Conservation (phyloP, 2,329 filamentous ascomycete species). For the Fusarium foetens region DNA sequence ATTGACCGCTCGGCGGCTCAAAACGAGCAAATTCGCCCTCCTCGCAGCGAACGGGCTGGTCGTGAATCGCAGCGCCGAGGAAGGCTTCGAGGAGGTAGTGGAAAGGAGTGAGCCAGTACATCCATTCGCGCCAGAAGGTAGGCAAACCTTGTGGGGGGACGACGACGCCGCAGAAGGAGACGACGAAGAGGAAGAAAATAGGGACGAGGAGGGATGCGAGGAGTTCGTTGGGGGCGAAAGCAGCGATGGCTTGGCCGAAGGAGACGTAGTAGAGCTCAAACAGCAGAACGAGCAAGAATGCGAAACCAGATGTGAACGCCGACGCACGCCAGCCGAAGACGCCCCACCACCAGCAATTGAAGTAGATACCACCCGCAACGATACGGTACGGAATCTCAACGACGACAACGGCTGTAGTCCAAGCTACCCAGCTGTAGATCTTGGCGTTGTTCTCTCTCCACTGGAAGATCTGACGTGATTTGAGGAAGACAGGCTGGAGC, state of each 20-base stretch:
- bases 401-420: slow-evolving; percentile 71
- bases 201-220: slow-evolving; percentile 74
- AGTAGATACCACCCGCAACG: slow-evolving; percentile 65
- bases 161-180: slow-evolving; percentile 76
- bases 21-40: slow-evolving; percentile 69
- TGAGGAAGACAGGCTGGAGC: slow-evolving; percentile 76
- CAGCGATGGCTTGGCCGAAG: slow-evolving; percentile 74
- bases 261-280: slow-evolving; percentile 74
- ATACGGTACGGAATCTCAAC: slow-evolving; percentile 77
- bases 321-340: slow-evolving; percentile 59
- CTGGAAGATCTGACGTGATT: slow-evolving; percentile 73
- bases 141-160: slow-evolving; percentile 69
- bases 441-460: slow-evolving; percentile 79
- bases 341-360: slow-evolving; percentile 67
- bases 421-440: slow-evolving; percentile 81
- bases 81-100: slow-evolving; percentile 73
- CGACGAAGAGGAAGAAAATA: slow-evolving; percentile 75
- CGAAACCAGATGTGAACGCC: slow-evolving; percentile 68
- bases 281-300: slow-evolving; percentile 71
- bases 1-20: slow-evolving; percentile 65
- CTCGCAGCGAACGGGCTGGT: slow-evolving; percentile 65
- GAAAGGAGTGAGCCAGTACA: slow-evolving; percentile 76
- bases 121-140: slow-evolving; percentile 71
- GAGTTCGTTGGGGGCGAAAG: slow-evolving; percentile 73
- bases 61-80: slow-evolving; percentile 64